Evolutionary conservation across 164 flowering plant genomes (phyloP).

Genomic region (Annona cherimola): DNA sequence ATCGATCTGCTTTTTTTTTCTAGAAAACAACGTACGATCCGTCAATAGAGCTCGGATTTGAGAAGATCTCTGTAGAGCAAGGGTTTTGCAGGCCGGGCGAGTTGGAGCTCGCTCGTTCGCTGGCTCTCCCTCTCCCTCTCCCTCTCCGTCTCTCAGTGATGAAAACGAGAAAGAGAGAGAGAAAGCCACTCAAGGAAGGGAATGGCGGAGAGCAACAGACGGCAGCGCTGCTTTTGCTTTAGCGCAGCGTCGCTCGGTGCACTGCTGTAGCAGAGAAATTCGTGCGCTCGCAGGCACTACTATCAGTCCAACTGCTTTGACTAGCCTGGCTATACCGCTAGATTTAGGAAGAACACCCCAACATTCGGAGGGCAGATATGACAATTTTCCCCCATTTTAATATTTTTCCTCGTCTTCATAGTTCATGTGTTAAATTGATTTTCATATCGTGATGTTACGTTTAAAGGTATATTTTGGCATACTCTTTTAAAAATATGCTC

Average conservation of each 20-base stretch:
- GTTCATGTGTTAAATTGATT: no score
- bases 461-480: no score
- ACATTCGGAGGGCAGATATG: no score
- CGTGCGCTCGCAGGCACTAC: neutral
- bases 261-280: neutral
- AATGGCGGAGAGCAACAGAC: neutral
- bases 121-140: neutral
- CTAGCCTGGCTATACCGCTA: no score
- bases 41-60: neutral
- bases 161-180: neutral
- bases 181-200: neutral
- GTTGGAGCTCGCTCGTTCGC: neutral
- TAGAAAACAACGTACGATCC: neutral
- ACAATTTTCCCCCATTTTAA: no score
- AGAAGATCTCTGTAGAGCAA: neutral
- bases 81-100: neutral
- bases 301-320: no score
- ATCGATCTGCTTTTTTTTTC: neutral
- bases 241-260: neutral
- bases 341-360: no score
- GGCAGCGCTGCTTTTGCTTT: slow-evolving; percentile 2
- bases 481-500: no score
- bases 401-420: no score
- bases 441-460: no score
- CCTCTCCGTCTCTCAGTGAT: neutral